Evolutionary conservation across 129 eudicot species (phyloP).

Genomic region (Escallonia herrerae): DNA sequence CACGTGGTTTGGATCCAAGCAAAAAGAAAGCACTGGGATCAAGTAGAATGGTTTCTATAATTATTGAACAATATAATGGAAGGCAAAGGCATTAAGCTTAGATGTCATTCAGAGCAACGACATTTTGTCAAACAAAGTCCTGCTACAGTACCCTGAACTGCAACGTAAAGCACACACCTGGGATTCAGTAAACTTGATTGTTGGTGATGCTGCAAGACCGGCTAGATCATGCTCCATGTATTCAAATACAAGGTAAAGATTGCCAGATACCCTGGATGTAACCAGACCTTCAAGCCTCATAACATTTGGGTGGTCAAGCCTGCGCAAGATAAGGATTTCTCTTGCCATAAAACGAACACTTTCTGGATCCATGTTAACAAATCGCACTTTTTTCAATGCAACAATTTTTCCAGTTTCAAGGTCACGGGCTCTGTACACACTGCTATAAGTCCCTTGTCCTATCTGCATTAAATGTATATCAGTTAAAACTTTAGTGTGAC

Average conservation of each 20-base stretch:
- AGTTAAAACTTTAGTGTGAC: not conserved
- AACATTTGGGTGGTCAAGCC: slow-evolving; percentile 69
- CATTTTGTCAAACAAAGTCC: too few relatives aligned
- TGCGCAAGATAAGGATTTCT: slow-evolving; percentile 59
- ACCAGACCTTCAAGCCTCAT: slow-evolving; percentile 77
- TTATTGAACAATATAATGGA: too few relatives aligned
- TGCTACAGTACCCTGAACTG: not conserved
- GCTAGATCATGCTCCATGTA: slow-evolving; percentile 86
- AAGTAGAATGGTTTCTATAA: too few relatives aligned
- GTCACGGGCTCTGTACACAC: slow-evolving; percentile 72
- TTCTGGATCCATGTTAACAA: slow-evolving; percentile 71
- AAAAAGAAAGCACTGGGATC: too few relatives aligned
- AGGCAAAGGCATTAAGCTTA: too few relatives aligned
- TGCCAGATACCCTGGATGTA: slow-evolving; percentile 68
- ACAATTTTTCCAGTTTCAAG: slow-evolving; percentile 64
- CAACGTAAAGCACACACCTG: slow-evolving; percentile 35
- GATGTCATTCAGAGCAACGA: too few relatives aligned
- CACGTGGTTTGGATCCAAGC: too few relatives aligned
- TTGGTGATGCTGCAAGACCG: slow-evolving; percentile 63
- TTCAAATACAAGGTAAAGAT: slow-evolving; percentile 71
- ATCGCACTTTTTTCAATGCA: slow-evolving; percentile 60
- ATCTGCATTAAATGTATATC: slow-evolving; percentile 33
- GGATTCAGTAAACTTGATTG: slow-evolving; percentile 52
- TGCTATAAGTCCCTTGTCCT: slow-evolving; percentile 78
- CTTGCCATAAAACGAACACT: slow-evolving; percentile 79